Percentiles rank a stretch among this genome's conserved stretches.
Conservation (phyloP, 2,329 filamentous ascomycete species). For the Ceratocystis eucalypticola region DNA sequence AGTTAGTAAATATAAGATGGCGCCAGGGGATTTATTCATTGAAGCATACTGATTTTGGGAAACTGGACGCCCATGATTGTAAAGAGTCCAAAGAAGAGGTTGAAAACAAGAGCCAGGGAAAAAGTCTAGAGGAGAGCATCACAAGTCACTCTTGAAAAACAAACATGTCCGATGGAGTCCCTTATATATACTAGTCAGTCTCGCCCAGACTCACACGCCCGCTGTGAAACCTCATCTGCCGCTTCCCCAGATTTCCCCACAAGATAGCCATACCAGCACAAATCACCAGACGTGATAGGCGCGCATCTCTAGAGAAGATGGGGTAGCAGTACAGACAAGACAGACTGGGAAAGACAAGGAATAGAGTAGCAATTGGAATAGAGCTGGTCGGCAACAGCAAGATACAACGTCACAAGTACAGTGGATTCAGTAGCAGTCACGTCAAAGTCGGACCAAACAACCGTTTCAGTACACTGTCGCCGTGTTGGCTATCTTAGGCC, state of each 20-base stretch:
- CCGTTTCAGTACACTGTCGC: not conserved
- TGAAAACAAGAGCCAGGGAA: not conserved
- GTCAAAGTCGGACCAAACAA: not conserved
- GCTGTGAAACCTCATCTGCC: not conserved
- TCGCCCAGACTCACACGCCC: not conserved
- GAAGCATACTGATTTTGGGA: slow-evolving; percentile 15
- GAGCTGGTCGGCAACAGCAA: not conserved
- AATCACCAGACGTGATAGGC: slow-evolving; percentile 1
- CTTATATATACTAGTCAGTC: not conserved
- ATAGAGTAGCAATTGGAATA: no score
- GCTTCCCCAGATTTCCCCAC: slow-evolving; percentile 6
- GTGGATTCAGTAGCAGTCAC: not conserved
- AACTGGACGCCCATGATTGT: slow-evolving; percentile 16
- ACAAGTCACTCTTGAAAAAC: not conserved
- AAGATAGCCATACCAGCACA: not conserved
- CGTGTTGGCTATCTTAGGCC: not conserved
- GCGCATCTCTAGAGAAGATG: not conserved
- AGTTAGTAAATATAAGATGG: not conserved
- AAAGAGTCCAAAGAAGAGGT: not conserved
- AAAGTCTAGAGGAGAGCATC: not conserved
- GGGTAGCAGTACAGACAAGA: not conserved
- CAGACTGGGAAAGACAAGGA: no score
- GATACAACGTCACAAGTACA: not conserved
- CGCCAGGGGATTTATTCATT: not conserved
- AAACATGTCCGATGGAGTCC: not conserved